Conservation (phyloP, 2,329 filamentous ascomycete genomes). For the Penicillium fuscoglaucum region DNA sequence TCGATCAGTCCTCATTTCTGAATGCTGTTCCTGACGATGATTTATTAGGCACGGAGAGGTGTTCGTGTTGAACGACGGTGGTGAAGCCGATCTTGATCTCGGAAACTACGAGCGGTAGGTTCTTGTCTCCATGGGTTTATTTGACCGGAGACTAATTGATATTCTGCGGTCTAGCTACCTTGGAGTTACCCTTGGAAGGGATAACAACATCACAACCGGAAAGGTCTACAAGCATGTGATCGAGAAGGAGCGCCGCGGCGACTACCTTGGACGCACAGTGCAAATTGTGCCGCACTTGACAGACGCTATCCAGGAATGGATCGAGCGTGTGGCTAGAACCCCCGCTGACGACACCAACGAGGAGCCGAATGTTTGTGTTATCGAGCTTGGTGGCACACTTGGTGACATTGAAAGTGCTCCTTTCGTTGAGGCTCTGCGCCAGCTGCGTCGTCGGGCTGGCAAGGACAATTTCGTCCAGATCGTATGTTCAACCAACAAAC, state of each 20-base stretch:
- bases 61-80: constrained; percentile 81
- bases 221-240: constrained; percentile 93
- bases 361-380: constrained; percentile 87
- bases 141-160: background rate
- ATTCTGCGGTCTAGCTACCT: constrained; percentile 56
- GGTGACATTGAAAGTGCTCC: constrained; percentile 84
- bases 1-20: background rate
- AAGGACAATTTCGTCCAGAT: constrained; percentile 83
- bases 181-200: constrained; percentile 73
- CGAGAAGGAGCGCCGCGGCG: constrained; percentile 66
- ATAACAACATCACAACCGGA: constrained; percentile 95
- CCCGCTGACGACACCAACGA: constrained; percentile 81
- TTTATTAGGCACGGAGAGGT: constrained; percentile 73
- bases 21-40: background rate
- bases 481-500: constrained; percentile 1
- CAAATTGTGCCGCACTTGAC: constrained; percentile 92
- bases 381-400: constrained; percentile 53
- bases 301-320: constrained; percentile 88
- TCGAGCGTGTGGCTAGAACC: constrained; percentile 78
- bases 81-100: constrained; percentile 71
- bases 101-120: constrained; percentile 67
- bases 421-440: constrained; percentile 81
- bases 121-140: background rate
- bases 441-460: constrained; percentile 70
- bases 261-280: constrained; percentile 84